Evolutionary conservation across 2,329 filamentous ascomycete genomes (phyloP).

Genomic region (Davidsoniella eucalypti): DNA sequence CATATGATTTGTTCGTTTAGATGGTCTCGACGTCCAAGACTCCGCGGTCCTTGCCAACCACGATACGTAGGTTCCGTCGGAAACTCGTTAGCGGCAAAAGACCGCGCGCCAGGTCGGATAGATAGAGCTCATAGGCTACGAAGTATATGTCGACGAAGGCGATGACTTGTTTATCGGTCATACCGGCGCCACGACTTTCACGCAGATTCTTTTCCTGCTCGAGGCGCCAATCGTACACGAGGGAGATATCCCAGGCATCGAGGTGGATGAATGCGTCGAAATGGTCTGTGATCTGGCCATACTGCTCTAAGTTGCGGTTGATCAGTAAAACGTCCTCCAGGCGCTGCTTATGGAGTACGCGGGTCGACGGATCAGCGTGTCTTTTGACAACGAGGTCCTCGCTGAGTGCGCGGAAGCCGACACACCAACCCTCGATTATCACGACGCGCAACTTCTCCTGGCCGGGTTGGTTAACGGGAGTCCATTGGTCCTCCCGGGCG

Average conservation of each 20-base stretch:
- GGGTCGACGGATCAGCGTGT: conserved; percentile 30
- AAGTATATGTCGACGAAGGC: conserved; percentile 57
- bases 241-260: conserved; percentile 54
- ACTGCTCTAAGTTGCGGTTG: conserved; percentile 30
- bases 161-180: conserved; percentile 66
- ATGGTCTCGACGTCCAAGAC: conserved; percentile 30
- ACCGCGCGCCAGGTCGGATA: neutral
- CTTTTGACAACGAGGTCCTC: conserved; percentile 34
- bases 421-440: conserved; percentile 81
- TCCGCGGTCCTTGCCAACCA: conserved; percentile 43
- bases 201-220: conserved; percentile 64
- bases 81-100: conserved; percentile 21
- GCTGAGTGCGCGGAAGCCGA: conserved; percentile 57
- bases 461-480: conserved; percentile 33
- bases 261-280: conserved; percentile 41
- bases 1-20: no score
- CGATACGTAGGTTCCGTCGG: conserved; percentile 41
- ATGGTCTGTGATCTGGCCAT: conserved; percentile 32
- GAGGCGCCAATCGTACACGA: conserved; percentile 71
- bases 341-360: conserved; percentile 30
- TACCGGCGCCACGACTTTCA: conserved; percentile 50
- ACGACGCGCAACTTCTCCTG: conserved; percentile 43
- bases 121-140: conserved; percentile 52
- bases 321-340: conserved; percentile 34
- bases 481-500: conserved; percentile 44